Conservation (phyloP, 257 asterid species). For the Plantago ovata region DNA sequence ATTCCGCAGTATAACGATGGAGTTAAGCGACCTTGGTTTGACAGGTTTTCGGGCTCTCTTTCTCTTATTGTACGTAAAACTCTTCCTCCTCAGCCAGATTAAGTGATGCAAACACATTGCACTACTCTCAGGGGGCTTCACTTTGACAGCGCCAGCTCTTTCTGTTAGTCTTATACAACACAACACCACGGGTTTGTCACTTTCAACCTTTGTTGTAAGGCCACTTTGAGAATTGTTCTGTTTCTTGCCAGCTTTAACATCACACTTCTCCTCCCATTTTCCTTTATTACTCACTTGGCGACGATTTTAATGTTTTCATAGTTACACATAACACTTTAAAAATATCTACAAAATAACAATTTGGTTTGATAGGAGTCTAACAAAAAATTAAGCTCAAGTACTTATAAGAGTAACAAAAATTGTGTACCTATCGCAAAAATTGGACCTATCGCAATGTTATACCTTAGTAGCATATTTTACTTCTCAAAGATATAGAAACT, state of each 20-base stretch:
- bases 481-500: no score
- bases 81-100: constrained; percentile 14
- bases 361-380: no score
- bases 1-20: no score
- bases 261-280: constrained; percentile 8
- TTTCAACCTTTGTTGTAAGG: not conserved
- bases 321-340: no score
- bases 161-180: constrained; percentile 56
- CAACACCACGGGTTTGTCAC: constrained; percentile 6
- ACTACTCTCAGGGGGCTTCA: constrained; percentile 32
- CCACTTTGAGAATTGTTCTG: constrained; percentile 12
- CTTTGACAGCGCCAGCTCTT: constrained; percentile 57
- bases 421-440: no score
- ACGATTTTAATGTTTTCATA: no score
- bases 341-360: no score
- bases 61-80: constrained; percentile 22
- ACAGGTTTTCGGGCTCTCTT: constrained; percentile 58
- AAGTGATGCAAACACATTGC: constrained; percentile 48
- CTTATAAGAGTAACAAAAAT: no score
- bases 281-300: no score
- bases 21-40: constrained; percentile 68
- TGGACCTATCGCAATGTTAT: no score
- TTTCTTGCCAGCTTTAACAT: not conserved
- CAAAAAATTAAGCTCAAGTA: no score
- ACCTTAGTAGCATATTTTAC: no score